A percentile compares a stretch with the other conserved stretches of the same genome.
These are phyloP conservation scores for Calonectria pauciramosa DNA, from an alignment of 2,329 filamentous ascomycete species.

Conservation along the genomic window DNA sequence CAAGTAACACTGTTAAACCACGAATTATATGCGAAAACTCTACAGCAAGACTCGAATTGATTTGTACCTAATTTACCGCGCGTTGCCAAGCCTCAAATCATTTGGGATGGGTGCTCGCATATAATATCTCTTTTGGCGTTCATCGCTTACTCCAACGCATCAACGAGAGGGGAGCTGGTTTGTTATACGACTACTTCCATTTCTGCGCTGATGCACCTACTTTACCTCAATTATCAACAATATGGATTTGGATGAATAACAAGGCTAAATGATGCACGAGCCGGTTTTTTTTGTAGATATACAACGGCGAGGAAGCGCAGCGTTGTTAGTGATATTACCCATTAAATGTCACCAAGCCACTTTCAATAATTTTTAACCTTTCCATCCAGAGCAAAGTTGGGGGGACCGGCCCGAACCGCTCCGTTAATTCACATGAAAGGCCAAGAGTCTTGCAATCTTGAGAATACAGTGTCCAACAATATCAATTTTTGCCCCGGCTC, in stretches of 20 bases:
- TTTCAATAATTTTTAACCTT: conserved; percentile 2
- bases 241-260: neutral
- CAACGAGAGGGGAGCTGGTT: neutral
- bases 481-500: conserved; percentile 26
- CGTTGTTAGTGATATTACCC: neutral
- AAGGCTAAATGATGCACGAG: neutral
- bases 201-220: neutral
- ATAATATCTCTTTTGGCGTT: neutral
- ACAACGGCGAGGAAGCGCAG: neutral
- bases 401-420: conserved; percentile 9
- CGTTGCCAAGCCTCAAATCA: neutral
- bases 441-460: neutral
- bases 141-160: neutral
- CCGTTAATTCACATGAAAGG: neutral
- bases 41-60: neutral
- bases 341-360: neutral
- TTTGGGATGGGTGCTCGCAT: neutral
- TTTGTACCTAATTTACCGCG: neutral
- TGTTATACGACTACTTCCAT: neutral
- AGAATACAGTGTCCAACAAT: conserved; percentile 33
- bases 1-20: neutral
- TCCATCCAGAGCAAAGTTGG: conserved; percentile 1
- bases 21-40: neutral
- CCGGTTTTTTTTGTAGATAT: neutral
- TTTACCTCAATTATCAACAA: neutral